Evolutionary conservation across 1,284 basidiomycete genomes (phyloP), one percentile per base, ranked within the genome.

Genomic region (Gomphus bonarii): DNA sequence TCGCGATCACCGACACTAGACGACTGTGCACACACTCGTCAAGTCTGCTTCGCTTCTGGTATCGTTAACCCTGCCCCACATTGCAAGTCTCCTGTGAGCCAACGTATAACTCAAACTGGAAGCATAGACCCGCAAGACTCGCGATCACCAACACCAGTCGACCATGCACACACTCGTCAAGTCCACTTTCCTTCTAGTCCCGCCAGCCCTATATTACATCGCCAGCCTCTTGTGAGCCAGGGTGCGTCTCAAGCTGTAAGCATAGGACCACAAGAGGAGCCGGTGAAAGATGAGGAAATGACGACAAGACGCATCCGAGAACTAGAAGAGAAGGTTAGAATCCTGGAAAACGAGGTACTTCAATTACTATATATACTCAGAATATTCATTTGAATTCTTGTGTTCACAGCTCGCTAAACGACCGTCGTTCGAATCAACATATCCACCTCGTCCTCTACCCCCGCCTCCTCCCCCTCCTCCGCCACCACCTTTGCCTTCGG

Each of bases 311-410:
- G 77, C 49, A 90, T 90, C 25, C 72, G 69, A 54, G 69, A 73
- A 60, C 72, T 90, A 3, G 87, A 90, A 64, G 78, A 79, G 47
- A 87, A 89, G 64, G 77, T 90, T 40, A 68, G 69, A 50, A 65
- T 72, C 50, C 66, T 90, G 50, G 81, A 76, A 61, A 76, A 77
- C 60, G 82, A 90, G 77, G 86, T 88, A 58, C 7, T 70, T 63
- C 14, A 48, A 38, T 54, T 65, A 42, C 58, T 10, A 18, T 20
- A 10, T 42, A n/a, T 51, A 12, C 12, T 36, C 28, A 22, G 57
- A 55, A 61, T 9, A 59, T 50, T 52, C 20, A 53, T 40, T 14
- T 28, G 11, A 43, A 18, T 31, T 38, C 57, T 51, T 35, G 58
- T 52, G 43, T 58, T 51, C 20, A 9, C 58, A 82, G 84, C 72